Base-by-base conservation (phyloP, 2,329 filamentous ascomycete genomes). In the Colletotrichum incanum region DNA sequence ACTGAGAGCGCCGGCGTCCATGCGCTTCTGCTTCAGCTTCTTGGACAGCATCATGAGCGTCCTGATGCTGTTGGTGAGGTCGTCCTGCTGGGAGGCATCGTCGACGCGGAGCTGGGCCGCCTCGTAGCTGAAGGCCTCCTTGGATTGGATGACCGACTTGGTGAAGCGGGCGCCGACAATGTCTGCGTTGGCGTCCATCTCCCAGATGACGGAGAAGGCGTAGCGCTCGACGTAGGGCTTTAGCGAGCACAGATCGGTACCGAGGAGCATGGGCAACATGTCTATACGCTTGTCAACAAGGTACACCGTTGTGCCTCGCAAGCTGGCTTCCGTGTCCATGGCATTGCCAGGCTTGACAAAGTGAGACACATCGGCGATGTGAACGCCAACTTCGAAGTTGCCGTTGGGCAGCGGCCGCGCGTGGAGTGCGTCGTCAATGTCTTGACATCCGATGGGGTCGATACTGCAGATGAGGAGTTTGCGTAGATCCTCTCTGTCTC, bases 321-420 rank as follows among this genome's bases (percentile, higher is more conserved):
- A 91, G 79, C 94, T 96, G 3, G 96, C 96, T 84, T 99, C 96
- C 59, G 92, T 90, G 80, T 99, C 97, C 96, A 99, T 99, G 65
- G 96, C 93, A 78, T 96, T 99, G 81, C 94, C 95, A 34, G 97
- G 95, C 83, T 96, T 97, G 78, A 99, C 96, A 79, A 99, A 99
- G 83, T 99, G 93, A 12, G 96, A 98, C n/a, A 99, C 96, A 82
- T 99, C 96, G 37, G 96, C 97, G 82, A 99, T 99, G 82, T 99
- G 97, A 20, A 99, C 96, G 74, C 96, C 96, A 12, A 99, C 95
- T 82, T 98, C 94, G 75, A 92, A 95, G 81, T 98, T 98, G 54
- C 97, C 96, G 78, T 98, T 98, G 0, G 94, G 92, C 28, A 99
- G 85, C 62, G 89, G 87, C 73, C 92, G 89, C 8, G 96, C 95